These are phyloP conservation scores for Marvania coccoides DNA, from an alignment of 139 green algal species.

Conservation along the genomic window DNA sequence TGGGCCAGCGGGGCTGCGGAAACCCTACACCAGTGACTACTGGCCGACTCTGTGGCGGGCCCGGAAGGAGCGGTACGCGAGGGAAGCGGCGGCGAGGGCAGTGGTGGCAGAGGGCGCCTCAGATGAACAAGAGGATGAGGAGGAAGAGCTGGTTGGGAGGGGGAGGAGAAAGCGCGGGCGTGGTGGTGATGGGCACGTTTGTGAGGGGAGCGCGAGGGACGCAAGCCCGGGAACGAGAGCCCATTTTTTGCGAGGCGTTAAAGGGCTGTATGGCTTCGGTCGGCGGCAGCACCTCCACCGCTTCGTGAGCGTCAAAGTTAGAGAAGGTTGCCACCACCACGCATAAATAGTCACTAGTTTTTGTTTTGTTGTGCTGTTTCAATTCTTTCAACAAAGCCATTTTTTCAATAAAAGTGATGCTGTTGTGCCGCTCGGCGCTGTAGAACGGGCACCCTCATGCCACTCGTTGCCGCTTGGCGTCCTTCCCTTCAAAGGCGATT, in stretches of 20 bases:
- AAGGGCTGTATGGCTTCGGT: constrained; percentile 19
- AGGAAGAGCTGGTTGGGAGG: not conserved
- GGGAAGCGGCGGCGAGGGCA: not conserved
- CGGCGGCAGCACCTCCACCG: constrained; percentile 9
- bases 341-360: not conserved
- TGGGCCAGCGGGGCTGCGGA: not conserved
- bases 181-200: not conserved
- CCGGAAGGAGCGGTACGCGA: constrained; percentile 9
- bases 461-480: not conserved
- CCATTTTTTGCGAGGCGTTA: not conserved
- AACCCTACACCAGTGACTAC: constrained; percentile 36
- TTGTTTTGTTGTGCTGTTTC: not conserved
- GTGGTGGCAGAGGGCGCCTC: not conserved
- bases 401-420: not conserved
- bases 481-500: not conserved
- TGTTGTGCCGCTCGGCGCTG: not conserved
- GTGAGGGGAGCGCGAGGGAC: not conserved
- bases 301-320: not conserved
- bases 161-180: not conserved
- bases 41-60: constrained; percentile 36
- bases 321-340: not conserved
- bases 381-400: not conserved
- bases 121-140: not conserved
- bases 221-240: not conserved
- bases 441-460: too few species aligned